Base-by-base conservation (phyloP, 176 grass and related monocot species). In the Aegilops speltoides region DNA sequence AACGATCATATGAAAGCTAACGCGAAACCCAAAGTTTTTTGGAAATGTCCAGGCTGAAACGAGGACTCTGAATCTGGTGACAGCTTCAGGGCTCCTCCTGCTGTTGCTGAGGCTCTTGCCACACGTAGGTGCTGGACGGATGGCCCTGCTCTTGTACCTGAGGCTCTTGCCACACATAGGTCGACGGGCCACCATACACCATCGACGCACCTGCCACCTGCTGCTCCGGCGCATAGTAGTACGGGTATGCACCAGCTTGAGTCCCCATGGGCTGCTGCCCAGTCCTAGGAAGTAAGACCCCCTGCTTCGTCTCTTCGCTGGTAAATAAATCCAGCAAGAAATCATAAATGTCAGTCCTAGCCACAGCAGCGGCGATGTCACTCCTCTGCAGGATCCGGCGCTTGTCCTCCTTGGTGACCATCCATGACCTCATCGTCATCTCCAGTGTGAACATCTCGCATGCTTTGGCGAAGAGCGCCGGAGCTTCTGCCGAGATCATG, bases 401-500 rank as follows among this genome's bases (percentile, higher is more conserved):
- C 79, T 88, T 93, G 43, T 86, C 89, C 89, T 93, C 92, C 76
- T 91, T 80, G 13, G 92, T 86, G 72, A 91, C 89, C 73, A 91
- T 93, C 89, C 92, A 93, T 15, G 92, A 93, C 46, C 92, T 88
- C 24, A 89, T 80, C 12, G 92, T 93, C 68, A 93, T 16, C 69
- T 93, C 92, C 76, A 86, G 80, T 50, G 91, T 81, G 62, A 93
- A 93, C 38, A 93, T 89, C 83, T 91, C 92, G 1, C 92, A 93
- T 20, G 86, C 89, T 83, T 91, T 93, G 0, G 89, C 89, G 20
- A 93, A 91, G 20, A 91, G 68, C 31, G 91, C 80, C 8, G 89
- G 92, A 38, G 86, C 92, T 34, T 93, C 92, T 5, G 92, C 79
- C 14, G 92, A 91, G 86, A 93, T 91, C 92, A 93, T 93, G 24